Percentiles rank a stretch among this genome's conserved stretches.
phyloP scores from a whole-genome alignment of 192 early-diverging fungal genomes.

The Gaertneriomyces sp. region DNA sequence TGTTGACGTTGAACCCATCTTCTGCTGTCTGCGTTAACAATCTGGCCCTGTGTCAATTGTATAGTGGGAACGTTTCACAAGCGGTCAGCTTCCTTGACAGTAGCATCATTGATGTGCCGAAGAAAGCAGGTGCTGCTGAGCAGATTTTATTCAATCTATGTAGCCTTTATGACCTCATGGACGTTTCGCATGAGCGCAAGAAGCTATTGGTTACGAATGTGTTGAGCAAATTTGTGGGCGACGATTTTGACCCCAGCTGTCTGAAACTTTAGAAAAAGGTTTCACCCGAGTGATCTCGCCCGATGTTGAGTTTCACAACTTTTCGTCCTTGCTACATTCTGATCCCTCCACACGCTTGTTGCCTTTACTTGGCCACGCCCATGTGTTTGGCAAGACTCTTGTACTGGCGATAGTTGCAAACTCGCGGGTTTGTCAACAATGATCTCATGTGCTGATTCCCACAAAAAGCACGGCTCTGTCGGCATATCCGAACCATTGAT shows the following conservation, averaged over 20 bases:
- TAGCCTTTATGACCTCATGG: constrained; percentile 44
- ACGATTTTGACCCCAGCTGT: constrained; percentile 39
- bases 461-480: too few species aligned
- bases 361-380: too few species aligned
- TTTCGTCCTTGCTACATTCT: too few species aligned
- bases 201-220: constrained; percentile 35
- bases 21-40: constrained; percentile 39
- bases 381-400: too few species aligned
- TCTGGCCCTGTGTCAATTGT: constrained; percentile 41
- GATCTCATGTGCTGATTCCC: too few species aligned
- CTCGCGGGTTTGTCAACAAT: too few species aligned
- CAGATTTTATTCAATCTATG: constrained; percentile 44
- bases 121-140: constrained; percentile 19
- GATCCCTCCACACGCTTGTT: too few species aligned
- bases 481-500: too few species aligned
- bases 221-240: constrained; percentile 34
- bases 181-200: constrained; percentile 39
- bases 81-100: constrained; percentile 39
- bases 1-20: constrained; percentile 27
- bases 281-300: too few species aligned
- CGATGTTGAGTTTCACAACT: too few species aligned
- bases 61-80: constrained; percentile 43
- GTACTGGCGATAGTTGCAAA: too few species aligned
- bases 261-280: constrained; percentile 32
- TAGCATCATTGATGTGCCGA: constrained; percentile 31